phyloP scores from a whole-genome alignment of 1,284 basidiomycete genomes.

The Cutaneotrichosporon sp. region DNA sequence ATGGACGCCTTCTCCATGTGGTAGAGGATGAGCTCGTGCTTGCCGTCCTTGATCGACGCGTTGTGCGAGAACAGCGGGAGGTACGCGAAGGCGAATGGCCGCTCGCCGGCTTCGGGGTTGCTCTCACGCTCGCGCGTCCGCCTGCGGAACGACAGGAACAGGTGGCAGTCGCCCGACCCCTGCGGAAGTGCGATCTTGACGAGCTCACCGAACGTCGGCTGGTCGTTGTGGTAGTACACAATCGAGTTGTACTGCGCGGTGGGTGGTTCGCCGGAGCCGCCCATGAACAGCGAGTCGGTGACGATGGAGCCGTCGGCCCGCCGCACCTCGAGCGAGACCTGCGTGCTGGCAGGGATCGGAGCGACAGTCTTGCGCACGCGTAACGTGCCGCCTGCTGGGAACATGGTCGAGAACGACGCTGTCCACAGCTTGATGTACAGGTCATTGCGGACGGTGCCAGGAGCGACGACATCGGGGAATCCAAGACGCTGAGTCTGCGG shows the following conservation, averaged over 20 bases:
- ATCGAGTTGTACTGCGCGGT: constrained; percentile 83
- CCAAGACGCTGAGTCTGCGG: constrained; percentile 86
- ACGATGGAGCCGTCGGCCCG: constrained; percentile 67
- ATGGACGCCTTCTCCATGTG: constrained; percentile 66
- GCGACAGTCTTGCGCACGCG: constrained; percentile 43
- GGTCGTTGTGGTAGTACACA: constrained; percentile 80
- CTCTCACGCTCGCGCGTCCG: constrained; percentile 60
- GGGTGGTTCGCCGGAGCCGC: constrained; percentile 80
- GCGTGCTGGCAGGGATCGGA: constrained; percentile 63
- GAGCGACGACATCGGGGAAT: constrained; percentile 95
- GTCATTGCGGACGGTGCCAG: constrained; percentile 88
- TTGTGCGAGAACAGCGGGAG: constrained; percentile 80
- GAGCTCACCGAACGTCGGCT: constrained; percentile 89
- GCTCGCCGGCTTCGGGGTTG: constrained; percentile 61
- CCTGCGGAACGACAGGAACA: constrained; percentile 86
- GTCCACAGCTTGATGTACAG: constrained; percentile 93
- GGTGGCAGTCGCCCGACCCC: constrained; percentile 74
- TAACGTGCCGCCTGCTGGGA: constrained; percentile 54
- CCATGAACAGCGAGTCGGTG: constrained; percentile 73
- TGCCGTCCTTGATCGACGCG: constrained; percentile 87
- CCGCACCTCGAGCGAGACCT: constrained; percentile 87
- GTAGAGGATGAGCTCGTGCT: constrained; percentile 81
- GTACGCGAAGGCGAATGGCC: constrained; percentile 89
- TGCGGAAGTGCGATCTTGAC: constrained; percentile 81
- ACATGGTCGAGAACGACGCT: constrained; percentile 66